These are phyloP conservation scores for Paraphaeosphaeria minitans DNA, from an alignment of 2,329 filamentous ascomycete species.

Conservation along the genomic window DNA sequence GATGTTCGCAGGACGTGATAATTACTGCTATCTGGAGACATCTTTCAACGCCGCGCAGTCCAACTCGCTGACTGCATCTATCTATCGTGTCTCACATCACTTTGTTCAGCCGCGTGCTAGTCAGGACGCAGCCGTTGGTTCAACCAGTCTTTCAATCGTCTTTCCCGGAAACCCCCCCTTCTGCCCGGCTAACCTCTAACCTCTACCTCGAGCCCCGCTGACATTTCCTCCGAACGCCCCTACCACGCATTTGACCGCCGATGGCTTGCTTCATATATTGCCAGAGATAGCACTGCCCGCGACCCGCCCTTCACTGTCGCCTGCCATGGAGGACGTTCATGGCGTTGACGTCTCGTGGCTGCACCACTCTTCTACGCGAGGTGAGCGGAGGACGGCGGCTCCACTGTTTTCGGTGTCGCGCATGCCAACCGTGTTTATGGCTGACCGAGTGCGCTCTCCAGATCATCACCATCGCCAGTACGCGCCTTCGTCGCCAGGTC, in stretches of 20 bases:
- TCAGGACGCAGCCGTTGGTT: conserved; percentile 5
- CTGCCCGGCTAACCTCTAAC: conserved; percentile 34
- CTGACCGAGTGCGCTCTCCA: conserved; percentile 28
- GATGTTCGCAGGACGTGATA: neutral
- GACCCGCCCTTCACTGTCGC: conserved; percentile 20
- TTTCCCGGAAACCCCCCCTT: conserved; percentile 21
- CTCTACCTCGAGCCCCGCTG: conserved; percentile 35
- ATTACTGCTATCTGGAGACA: neutral
- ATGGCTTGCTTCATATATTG: conserved; percentile 34
- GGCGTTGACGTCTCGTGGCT: conserved; percentile 91
- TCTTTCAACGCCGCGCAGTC: neutral
- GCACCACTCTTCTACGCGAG: conserved; percentile 80
- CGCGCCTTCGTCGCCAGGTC: conserved; percentile 43
- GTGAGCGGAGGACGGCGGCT: conserved; percentile 56
- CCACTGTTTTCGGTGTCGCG: conserved; percentile 26
- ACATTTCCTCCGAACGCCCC: conserved; percentile 25
- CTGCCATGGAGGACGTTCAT: conserved; percentile 76
- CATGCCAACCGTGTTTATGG: conserved; percentile 20
- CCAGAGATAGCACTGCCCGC: conserved; percentile 25
- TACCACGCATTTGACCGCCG: conserved; percentile 13
- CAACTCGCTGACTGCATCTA: neutral
- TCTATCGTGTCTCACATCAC: neutral
- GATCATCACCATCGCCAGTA: conserved; percentile 46
- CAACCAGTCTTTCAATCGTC: neutral
- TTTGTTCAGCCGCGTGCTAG: conserved; percentile 3